Evolutionary conservation across 2,329 filamentous ascomycete genomes (phyloP).

Genomic region (Aspergillus fructus): DNA sequence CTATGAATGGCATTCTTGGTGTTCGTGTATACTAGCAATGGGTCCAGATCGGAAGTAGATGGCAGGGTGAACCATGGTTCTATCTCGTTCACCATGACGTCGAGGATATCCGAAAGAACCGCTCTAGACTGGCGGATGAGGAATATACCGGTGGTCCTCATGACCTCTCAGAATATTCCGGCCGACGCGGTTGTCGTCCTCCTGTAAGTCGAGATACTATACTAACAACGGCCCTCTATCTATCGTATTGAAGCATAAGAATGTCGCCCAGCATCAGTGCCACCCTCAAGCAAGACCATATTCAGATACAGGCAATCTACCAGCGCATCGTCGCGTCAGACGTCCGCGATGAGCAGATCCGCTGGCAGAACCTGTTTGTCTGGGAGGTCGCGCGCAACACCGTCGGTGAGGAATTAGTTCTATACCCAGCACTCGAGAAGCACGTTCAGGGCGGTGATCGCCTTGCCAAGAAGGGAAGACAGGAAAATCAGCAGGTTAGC

Average conservation of each 20-base stretch:
- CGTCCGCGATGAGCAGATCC: constrained; percentile 41
- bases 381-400: constrained; percentile 53
- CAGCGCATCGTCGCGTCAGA: constrained; percentile 39
- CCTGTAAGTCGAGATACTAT: background rate
- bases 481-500: constrained; percentile 40
- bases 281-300: constrained; percentile 41
- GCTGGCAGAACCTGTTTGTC: constrained; percentile 51
- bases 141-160: background rate
- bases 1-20: too few relatives aligned
- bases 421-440: constrained; percentile 56
- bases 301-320: constrained; percentile 41
- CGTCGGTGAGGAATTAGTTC: constrained; percentile 50
- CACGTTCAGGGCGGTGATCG: constrained; percentile 41
- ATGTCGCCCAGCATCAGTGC: constrained; percentile 24
- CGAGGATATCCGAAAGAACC: background rate
- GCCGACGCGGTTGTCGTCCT: background rate
- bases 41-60: background rate
- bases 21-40: too few relatives aligned
- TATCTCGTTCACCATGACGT: background rate
- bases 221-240: background rate
- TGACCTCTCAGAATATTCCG: background rate
- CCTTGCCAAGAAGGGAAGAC: constrained; percentile 48
- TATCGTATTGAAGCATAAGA: background rate
- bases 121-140: background rate
- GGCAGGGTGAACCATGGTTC: background rate